phyloP scores from a whole-genome alignment of 2,329 filamentous ascomycete species.

The Calycina marina region DNA sequence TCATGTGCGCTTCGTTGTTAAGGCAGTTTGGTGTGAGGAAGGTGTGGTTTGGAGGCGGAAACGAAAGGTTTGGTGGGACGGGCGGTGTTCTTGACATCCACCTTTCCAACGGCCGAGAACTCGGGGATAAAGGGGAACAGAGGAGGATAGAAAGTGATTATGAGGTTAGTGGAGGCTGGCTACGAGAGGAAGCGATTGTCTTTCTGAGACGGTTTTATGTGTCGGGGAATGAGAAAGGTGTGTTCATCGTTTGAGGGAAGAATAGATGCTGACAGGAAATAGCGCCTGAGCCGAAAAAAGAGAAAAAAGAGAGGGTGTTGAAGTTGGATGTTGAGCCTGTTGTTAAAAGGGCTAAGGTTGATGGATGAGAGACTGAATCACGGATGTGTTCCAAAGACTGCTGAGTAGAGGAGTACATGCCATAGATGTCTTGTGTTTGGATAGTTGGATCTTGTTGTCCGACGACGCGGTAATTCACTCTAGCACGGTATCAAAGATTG shows the following conservation, averaged over 20 bases:
- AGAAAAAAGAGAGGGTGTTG: constrained; percentile 21
- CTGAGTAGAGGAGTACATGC: no score
- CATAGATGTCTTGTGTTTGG: no score
- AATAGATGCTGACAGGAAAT: constrained; percentile 4
- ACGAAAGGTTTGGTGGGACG: constrained; percentile 93
- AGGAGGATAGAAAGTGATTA: constrained; percentile 63
- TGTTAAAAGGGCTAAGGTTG: constrained; percentile 4
- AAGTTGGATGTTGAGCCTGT: constrained; percentile 21
- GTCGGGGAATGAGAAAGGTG: constrained; percentile 89
- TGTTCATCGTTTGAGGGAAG: constrained; percentile 12
- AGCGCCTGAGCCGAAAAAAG: constrained; percentile 20
- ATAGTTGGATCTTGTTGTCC: no score
- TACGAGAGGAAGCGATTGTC: constrained; percentile 80
- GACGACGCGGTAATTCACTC: no score
- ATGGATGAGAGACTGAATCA: no score
- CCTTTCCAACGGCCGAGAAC: constrained; percentile 11
- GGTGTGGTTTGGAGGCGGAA: constrained; percentile 90
- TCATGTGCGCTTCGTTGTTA: constrained; percentile 94
- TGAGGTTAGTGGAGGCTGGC: constrained; percentile 73
- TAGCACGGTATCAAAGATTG: no score
- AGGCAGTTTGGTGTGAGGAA: constrained; percentile 76
- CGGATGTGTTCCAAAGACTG: no score
- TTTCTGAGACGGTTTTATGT: constrained; percentile 89
- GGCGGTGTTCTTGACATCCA: constrained; percentile 87
- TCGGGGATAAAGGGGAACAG: constrained; percentile 54